Base-by-base conservation (phyloP, 2,329 filamentous ascomycete species). In the Fusarium globosum region DNA sequence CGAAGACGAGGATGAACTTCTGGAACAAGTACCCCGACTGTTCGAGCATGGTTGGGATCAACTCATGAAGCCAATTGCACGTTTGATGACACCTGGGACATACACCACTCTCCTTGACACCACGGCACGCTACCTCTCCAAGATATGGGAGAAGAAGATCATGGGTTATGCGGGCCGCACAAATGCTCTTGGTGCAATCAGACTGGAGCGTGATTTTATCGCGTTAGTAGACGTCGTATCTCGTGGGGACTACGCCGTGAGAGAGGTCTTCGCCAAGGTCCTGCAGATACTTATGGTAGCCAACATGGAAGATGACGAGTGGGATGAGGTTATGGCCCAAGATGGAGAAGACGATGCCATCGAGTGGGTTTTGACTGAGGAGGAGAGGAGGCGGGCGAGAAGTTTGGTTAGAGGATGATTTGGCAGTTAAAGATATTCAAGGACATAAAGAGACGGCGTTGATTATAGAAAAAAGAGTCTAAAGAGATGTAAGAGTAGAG, bases 231-330 rank as follows among this genome's bases (percentile, higher is more conserved):
- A 88, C 30, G 87, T 88, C 0, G 90, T 94, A 4, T 89, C 90
- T 16, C 88, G 86, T 69, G 93, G 92, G 8, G 91, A 93, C 78
- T 98, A 97, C 80, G 89, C 89, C 4, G 88, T 96, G 41, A 87
- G 94, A 38, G 95, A 97, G 79, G 83, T 89, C 7, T 97, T 98
- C 84, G 87, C 88, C 35, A 90, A 91, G 78, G 93, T 93, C 65
- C 87, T 88, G 67, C 94, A 98, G 86, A 92, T 97, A 77, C 90
- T 93, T 65, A 90, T 97, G 86, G 90, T 97, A 21, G 91, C 96
- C 80, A 96, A 95, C 76, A 97, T 98, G 94, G 95, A 98, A 80
- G 94, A 96, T 39, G 95, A 98, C 65, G 96, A 98, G 82, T 97
- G 95, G 93, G 93, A 96, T 53, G 94, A 96, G 81, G 82, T 95